Conservation (phyloP, 1,139 yeast species). For the Arxiozyma heterogenica region DNA sequence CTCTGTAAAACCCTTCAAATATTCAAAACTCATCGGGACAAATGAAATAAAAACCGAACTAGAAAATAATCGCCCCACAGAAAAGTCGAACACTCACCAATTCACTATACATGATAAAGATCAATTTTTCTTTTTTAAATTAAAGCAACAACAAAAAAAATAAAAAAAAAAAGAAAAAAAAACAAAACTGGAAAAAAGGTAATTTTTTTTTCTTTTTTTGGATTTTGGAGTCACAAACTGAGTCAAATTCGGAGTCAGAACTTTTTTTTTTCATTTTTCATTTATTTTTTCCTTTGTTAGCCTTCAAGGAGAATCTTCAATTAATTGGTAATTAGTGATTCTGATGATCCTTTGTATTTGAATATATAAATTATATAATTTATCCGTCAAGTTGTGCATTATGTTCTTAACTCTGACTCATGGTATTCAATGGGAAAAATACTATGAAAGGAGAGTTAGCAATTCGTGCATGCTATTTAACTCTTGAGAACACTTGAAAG, state of each 20-base stretch:
- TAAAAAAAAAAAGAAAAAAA: too few relatives aligned
- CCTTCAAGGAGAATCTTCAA: background rate
- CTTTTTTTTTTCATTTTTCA: too few relatives aligned
- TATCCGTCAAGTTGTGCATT: too few relatives aligned
- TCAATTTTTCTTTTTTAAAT: background rate
- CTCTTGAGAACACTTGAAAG: too few relatives aligned
- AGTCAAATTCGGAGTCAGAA: background rate
- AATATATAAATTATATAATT: too few relatives aligned
- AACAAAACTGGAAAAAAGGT: too few relatives aligned
- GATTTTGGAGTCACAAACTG: background rate
- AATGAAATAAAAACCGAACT: background rate
- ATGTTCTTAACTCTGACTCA: background rate
- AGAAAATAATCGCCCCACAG: background rate
- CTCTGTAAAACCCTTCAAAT: too few relatives aligned
- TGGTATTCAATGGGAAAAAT: background rate
- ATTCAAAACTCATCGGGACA: background rate
- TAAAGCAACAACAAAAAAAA: too few relatives aligned
- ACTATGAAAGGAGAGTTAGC: too few relatives aligned
- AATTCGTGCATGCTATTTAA: too few relatives aligned
- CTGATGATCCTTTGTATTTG: background rate
- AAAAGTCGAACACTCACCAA: background rate
- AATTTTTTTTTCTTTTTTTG: background rate
- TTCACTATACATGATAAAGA: background rate
- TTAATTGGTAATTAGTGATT: background rate
- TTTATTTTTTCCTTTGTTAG: background rate